Conservation (phyloP, 192 early-diverging fungal species). For the Gorgonomyces haynaldii region DNA sequence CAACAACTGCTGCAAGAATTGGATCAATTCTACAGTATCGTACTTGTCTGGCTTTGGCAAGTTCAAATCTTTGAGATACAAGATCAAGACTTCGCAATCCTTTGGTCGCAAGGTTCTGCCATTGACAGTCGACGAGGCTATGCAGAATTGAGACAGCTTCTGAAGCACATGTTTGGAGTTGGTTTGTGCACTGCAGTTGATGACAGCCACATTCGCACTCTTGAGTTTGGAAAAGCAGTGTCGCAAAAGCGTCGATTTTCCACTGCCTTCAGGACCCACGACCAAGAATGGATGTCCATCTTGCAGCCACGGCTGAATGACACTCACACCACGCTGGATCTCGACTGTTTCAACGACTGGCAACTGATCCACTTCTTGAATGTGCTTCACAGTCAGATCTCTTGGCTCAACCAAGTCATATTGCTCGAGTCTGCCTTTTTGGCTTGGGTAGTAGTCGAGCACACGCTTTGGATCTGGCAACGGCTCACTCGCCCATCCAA, state of each 20-base stretch:
- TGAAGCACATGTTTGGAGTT: constrained; percentile 39
- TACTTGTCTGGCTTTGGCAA: constrained; percentile 48
- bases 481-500: constrained; percentile 28
- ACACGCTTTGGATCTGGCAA: constrained; percentile 29
- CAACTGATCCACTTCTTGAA: constrained; percentile 18
- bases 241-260: constrained; percentile 42
- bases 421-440: constrained; percentile 14
- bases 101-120: constrained; percentile 41
- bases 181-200: constrained; percentile 51
- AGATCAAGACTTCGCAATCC: constrained; percentile 35
- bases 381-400: constrained; percentile 13
- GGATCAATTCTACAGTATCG: constrained; percentile 46
- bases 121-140: constrained; percentile 27
- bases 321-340: constrained; percentile 26
- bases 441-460: constrained; percentile 30
- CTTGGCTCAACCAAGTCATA: constrained; percentile 24
- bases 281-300: constrained; percentile 32
- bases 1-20: constrained; percentile 44
- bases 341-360: constrained; percentile 44
- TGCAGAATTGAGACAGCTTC: constrained; percentile 35
- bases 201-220: constrained; percentile 26
- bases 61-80: constrained; percentile 55
- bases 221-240: constrained; percentile 35
- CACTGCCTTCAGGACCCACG: constrained; percentile 42
- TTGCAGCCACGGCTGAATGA: constrained; percentile 42